phyloP scores from a whole-genome alignment of 2,329 filamentous ascomycete species.

The Dactylonectria macrodidyma region DNA sequence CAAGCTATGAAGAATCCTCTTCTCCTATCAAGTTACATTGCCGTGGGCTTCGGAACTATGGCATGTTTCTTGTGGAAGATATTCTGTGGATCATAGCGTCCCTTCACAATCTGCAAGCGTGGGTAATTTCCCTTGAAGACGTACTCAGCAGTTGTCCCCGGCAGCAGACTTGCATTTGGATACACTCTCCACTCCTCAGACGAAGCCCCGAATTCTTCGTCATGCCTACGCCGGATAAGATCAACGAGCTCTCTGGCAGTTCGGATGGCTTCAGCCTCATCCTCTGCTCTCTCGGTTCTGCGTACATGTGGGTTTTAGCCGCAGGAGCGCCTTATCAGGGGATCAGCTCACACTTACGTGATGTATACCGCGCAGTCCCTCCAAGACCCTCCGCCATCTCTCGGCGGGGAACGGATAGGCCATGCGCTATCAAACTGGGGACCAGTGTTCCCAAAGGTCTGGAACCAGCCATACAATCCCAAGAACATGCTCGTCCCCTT shows the following conservation, averaged over 20 bases:
- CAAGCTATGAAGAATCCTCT: too few relatives aligned
- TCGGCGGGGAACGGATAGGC: background rate
- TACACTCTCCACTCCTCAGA: constrained; percentile 11
- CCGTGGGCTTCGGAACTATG: constrained; percentile 4
- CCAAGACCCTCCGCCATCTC: too few relatives aligned
- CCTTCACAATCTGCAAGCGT: constrained; percentile 6
- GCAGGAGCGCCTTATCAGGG: background rate
- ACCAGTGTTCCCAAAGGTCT: constrained; percentile 1
- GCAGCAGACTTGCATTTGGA: constrained; percentile 6
- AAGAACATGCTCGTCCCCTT: background rate
- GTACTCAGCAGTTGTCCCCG: constrained; percentile 6
- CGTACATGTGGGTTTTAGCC: background rate
- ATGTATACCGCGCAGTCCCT: background rate
- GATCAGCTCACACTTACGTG: background rate
- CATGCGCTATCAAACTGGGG: constrained; percentile 8
- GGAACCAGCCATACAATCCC: background rate
- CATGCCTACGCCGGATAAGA: constrained; percentile 7
- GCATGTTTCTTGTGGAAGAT: constrained; percentile 14
- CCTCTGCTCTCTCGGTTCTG: constrained; percentile 4
- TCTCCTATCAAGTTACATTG: background rate
- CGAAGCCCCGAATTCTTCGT: constrained; percentile 9
- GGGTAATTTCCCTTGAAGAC: constrained; percentile 10
- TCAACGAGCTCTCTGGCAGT: constrained; percentile 1
- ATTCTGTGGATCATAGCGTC: constrained; percentile 8
- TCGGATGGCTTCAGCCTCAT: background rate